phyloP scores from a whole-genome alignment of 176 grass and related monocot genomes.

The Avena eriantha region DNA sequence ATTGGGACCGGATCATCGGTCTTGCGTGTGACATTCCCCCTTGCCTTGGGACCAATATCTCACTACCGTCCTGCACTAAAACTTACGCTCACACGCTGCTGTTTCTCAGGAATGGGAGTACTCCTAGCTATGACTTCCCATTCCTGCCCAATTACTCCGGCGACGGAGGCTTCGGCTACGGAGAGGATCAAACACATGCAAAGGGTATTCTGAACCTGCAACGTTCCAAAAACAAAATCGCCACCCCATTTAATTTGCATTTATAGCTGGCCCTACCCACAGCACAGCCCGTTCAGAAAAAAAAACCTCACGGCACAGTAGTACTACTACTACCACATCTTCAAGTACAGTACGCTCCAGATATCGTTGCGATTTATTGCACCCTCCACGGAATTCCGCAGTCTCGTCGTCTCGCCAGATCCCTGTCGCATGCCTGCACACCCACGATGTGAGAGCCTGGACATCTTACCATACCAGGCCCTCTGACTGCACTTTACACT shows the following conservation, averaged over 20 bases:
- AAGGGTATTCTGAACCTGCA: too few species aligned
- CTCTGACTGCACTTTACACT: background rate
- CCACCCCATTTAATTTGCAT: background rate
- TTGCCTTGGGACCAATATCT: background rate
- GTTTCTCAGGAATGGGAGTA: too few species aligned
- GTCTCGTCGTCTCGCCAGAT: background rate
- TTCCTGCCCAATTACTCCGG: too few species aligned
- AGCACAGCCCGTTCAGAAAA: background rate
- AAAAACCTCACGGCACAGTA: too few species aligned
- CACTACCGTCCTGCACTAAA: too few species aligned
- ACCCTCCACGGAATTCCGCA: slow-evolving; percentile 4
- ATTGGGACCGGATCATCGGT: background rate
- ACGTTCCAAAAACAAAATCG: too few species aligned
- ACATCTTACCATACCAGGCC: background rate
- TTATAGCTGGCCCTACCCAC: background rate
- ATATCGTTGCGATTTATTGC: slow-evolving; percentile 25
- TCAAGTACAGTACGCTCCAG: background rate
- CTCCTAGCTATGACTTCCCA: too few species aligned
- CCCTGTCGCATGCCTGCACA: background rate
- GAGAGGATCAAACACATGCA: background rate
- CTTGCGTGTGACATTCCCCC: background rate
- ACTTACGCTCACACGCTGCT: too few species aligned
- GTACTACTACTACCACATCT: background rate
- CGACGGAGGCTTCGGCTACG: background rate
- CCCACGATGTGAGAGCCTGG: background rate